phyloP scores from a whole-genome alignment of 371 early-diverging fungal species.

The Mucor irregularis region DNA sequence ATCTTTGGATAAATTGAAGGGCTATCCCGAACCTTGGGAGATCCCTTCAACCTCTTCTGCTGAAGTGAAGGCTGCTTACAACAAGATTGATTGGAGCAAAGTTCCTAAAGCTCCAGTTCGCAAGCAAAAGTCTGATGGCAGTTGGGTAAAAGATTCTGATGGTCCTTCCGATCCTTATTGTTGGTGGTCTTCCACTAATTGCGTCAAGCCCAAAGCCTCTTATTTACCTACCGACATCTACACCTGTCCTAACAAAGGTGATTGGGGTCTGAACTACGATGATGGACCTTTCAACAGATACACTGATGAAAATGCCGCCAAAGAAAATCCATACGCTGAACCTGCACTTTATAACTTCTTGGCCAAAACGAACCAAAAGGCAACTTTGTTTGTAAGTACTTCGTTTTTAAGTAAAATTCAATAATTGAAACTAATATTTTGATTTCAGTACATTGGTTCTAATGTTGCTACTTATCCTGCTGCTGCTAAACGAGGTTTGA shows the following conservation, averaged over 20 bases:
- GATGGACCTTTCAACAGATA: slow-evolving; percentile 46
- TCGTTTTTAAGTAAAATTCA: background rate
- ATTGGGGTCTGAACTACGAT: slow-evolving; percentile 51
- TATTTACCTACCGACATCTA: slow-evolving; percentile 47
- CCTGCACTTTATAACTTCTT: slow-evolving; percentile 47
- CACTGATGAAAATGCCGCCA: slow-evolving; percentile 11
- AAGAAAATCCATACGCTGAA: slow-evolving; percentile 32
- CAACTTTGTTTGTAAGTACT: slow-evolving; percentile 26
- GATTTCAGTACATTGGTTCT: slow-evolving; percentile 43
- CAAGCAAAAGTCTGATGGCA: slow-evolving; percentile 18
- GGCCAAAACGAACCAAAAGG: slow-evolving; percentile 19
- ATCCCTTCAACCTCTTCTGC: slow-evolving; percentile 16
- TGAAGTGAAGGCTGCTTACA: slow-evolving; percentile 25
- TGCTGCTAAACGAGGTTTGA: slow-evolving; percentile 43
- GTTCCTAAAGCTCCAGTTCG: slow-evolving; percentile 28
- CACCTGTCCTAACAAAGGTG: slow-evolving; percentile 40
- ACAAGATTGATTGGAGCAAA: slow-evolving; percentile 21
- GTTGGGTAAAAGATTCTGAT: slow-evolving; percentile 15
- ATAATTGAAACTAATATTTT: background rate
- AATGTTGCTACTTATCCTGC: slow-evolving; percentile 44
- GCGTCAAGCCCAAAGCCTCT: slow-evolving; percentile 33
- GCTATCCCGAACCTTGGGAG: slow-evolving; percentile 17
- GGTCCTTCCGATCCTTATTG: slow-evolving; percentile 32
- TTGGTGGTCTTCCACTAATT: slow-evolving; percentile 49
- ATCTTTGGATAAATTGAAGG: slow-evolving; percentile 6